phyloP scores from a whole-genome alignment of 202 grass and related monocot species.

The Cymbopogon flexuosus region DNA sequence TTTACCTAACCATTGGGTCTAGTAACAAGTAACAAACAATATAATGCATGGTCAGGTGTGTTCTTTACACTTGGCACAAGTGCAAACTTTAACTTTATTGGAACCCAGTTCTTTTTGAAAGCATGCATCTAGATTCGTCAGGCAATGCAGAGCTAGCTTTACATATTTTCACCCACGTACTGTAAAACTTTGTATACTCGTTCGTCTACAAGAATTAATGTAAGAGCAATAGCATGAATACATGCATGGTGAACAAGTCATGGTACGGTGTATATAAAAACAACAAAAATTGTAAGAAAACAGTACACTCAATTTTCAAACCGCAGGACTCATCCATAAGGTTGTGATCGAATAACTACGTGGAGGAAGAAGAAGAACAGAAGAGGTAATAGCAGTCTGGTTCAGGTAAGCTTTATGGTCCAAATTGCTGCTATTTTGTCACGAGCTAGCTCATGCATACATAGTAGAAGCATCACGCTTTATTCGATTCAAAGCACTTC shows the following conservation, averaged over 20 bases:
- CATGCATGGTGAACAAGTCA: neutral
- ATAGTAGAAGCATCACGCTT: slow-evolving; percentile 24
- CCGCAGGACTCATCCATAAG: neutral
- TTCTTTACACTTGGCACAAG: slow-evolving; percentile 33
- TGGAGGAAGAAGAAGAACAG: neutral
- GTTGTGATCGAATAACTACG: neutral
- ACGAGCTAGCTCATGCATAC: slow-evolving; percentile 14
- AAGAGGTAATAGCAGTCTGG: neutral
- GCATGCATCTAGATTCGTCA: slow-evolving; percentile 13
- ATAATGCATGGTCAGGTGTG: neutral
- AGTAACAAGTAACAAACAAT: neutral
- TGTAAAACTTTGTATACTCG: neutral
- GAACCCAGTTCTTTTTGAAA: slow-evolving; percentile 33
- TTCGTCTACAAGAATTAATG: neutral
- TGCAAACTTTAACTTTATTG: slow-evolving; percentile 20
- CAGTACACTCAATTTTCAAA: too few relatives aligned
- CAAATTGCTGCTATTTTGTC: slow-evolving; percentile 25
- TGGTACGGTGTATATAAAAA: too few relatives aligned
- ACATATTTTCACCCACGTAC: neutral
- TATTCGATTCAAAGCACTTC: slow-evolving; percentile 36
- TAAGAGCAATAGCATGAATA: neutral
- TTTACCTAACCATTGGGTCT: neutral
- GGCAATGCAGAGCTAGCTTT: neutral
- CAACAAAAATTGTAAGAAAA: too few relatives aligned
- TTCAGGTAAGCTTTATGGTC: neutral